phyloP scores from a whole-genome alignment of 2,329 filamentous ascomycete genomes.

The Xylariaceae sp. region DNA sequence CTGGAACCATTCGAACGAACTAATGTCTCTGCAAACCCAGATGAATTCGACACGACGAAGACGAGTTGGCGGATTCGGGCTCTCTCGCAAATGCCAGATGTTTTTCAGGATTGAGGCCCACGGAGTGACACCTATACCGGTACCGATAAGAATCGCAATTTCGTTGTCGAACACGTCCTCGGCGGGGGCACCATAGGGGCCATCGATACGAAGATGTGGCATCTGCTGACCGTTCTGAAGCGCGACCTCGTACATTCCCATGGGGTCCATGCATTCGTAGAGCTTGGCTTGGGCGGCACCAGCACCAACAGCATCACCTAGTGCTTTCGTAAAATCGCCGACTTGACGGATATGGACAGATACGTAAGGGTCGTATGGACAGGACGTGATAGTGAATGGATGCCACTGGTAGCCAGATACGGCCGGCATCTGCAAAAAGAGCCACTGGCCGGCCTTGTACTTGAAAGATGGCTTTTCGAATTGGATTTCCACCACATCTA shows the following conservation, averaged over 20 bases:
- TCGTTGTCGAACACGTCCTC: slow-evolving; percentile 97
- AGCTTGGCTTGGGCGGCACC: slow-evolving; percentile 82
- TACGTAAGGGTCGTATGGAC: slow-evolving; percentile 90
- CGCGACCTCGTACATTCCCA: slow-evolving; percentile 97
- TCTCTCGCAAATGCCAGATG: slow-evolving; percentile 92
- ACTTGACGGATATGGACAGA: slow-evolving; percentile 94
- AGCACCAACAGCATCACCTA: slow-evolving; percentile 94
- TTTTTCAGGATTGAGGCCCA: slow-evolving; percentile 91
- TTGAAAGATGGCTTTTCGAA: slow-evolving; percentile 94
- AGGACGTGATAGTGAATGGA: slow-evolving; percentile 98
- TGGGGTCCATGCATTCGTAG: slow-evolving; percentile 83
- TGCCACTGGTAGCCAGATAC: slow-evolving; percentile 93
- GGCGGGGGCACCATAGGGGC: slow-evolving; percentile 91
- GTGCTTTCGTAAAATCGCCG: slow-evolving; percentile 87
- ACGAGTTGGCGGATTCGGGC: slow-evolving; percentile 81
- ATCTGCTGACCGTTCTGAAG: slow-evolving; percentile 89
- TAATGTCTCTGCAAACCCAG: slow-evolving; percentile 95
- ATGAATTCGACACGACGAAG: slow-evolving; percentile 96
- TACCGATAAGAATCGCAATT: slow-evolving; percentile 79
- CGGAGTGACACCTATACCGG: slow-evolving; percentile 80
- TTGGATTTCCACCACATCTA: slow-evolving; percentile 93
- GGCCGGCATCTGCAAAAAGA: slow-evolving; percentile 89
- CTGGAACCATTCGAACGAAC: slow-evolving; percentile 98
- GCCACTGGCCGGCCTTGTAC: slow-evolving; percentile 98
- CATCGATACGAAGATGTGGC: slow-evolving; percentile 85